These are phyloP conservation scores for Pichia sp. DNA, from an alignment of 1,139 yeast genomes.

Conservation along the genomic window DNA sequence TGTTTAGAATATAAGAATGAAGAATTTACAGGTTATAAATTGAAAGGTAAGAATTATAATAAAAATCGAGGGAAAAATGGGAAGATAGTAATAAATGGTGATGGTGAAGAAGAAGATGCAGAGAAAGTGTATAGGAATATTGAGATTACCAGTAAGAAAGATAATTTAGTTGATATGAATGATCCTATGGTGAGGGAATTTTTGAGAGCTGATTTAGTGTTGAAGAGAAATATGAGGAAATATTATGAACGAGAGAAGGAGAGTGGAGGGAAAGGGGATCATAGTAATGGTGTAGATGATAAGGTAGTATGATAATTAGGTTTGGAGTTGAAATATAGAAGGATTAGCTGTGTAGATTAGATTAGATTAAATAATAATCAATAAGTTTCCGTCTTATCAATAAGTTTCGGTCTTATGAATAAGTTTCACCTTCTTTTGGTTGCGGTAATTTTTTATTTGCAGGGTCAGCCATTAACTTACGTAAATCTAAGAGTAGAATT, in stretches of 20 bases:
- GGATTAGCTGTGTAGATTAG: no score
- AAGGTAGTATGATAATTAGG: neutral
- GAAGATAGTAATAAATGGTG: no score
- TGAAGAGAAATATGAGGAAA: conserved; percentile 23
- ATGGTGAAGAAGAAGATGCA: neutral
- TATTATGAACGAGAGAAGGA: conserved; percentile 19
- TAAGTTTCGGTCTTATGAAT: no score
- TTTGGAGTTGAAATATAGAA: neutral
- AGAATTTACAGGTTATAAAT: conserved; percentile 25
- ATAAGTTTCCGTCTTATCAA: no score
- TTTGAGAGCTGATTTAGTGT: conserved; percentile 25
- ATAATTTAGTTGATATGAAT: conserved; percentile 22
- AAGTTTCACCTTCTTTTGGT: conserved; percentile 83
- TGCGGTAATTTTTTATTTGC: conserved; percentile 80
- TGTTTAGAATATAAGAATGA: conserved; percentile 22
- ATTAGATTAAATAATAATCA: conserved; percentile 24
- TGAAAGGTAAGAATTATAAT: conserved; percentile 19
- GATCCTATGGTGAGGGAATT: conserved; percentile 17
- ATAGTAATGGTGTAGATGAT: no score
- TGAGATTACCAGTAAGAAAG: conserved; percentile 26
- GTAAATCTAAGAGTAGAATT: conserved; percentile 74
- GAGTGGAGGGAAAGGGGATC: no score
- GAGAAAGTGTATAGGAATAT: conserved; percentile 21
- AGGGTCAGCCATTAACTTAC: conserved; percentile 83
- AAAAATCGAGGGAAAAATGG: conserved; percentile 8